Evolutionary conservation across 495 filamentous ascomycete genomes (phyloP), one percentile per base, ranked within the genome.

Genomic region (Penicillium steckii): DNA sequence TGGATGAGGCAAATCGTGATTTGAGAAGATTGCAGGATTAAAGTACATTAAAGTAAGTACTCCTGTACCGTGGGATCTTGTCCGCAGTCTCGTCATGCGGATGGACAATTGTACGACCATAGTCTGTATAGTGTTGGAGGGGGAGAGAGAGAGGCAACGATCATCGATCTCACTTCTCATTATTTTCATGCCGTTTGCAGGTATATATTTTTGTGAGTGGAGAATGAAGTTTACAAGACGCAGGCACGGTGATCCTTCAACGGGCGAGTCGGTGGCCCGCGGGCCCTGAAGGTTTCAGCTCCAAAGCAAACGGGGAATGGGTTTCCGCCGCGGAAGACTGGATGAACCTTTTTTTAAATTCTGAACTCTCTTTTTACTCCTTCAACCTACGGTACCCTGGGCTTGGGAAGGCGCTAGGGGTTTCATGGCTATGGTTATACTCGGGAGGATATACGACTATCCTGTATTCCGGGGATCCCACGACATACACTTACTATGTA

Each of bases 201-300:
- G 23, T 26, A 44, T 24, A n/a, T n/a, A n/a, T n/a, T n/a, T n/a
- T n/a, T n/a, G n/a, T n/a, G n/a, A n/a, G n/a, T n/a, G n/a, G n/a
- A n/a, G n/a, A n/a, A n/a, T n/a, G n/a, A 46, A 46, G 38, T 55
- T 48, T 52, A 46, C 38, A 44, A 33, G 43, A 59, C 51, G 56
- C 56, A 59, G 56, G 56, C 56, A 59, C 56, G 12, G 48, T 50
- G 50, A 58, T 50, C 40, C 48, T 13, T 43, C 29, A 52, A 54
- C 33, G 50, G 48, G 44, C 56, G 46, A 55, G 56, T 59, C 47
- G 56, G 56, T 54, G 50, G 38, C 44, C 45, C 17, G 47, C 51
- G 51, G 56, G 56, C 47, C 56, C 51, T 59, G 56, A 59, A 59
- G 56, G 56, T 59, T 59, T 55, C 45, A 48, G 38, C 24, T 41